Base-by-base conservation (phyloP, 2,329 filamentous ascomycete species). In the Fusarium denticulatum region DNA sequence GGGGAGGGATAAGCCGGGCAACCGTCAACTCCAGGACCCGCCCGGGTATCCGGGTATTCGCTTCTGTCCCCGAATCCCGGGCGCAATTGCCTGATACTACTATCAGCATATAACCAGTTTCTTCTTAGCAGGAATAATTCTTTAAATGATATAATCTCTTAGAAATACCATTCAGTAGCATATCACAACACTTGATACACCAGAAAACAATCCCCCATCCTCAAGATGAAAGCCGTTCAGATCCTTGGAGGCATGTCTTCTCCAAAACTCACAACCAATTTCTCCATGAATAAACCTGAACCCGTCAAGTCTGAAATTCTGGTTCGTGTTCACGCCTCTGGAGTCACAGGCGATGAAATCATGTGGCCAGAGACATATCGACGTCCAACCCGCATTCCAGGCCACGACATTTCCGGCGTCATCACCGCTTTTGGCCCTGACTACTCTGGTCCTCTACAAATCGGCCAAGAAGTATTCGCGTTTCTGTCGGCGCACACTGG, bases 371-470 rank as follows among this genome's bases (percentile, higher is more conserved):
- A 82, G 8, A 52, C 82, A 1, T 82, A 82, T 65, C 46, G 72
- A 6, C 77, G 75, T 1, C 60, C 78, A 3, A 47, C 63, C 6
- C 75, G 77, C 7, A 78, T 83, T 18, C 82, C 82, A 0, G 82
- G 82, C 0, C 81, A 82, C 47, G 82, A 83, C 32, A 64, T 83
- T 24, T 82, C 82, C 6, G 82, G 82, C 26, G 65, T 72, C 10
- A 64, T 83, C n/a, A 67, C 60, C 5, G 72, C 68, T 1, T 55
- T 83, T 4, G 71, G 71, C 4, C 59, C 71, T 3, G 14, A 39
- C 2, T 74, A 74, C 2, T 18, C 13, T 0, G 71, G 71, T 0
- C 7, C 52, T 1, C 20, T 74, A 0, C 6, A 15, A 3, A 1
- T 74, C 0, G 71, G 67, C 0, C 56, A 72, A 14, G 26, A 55